Conservation (phyloP, 2,329 filamentous ascomycete genomes). For the Hortaea sp. region DNA sequence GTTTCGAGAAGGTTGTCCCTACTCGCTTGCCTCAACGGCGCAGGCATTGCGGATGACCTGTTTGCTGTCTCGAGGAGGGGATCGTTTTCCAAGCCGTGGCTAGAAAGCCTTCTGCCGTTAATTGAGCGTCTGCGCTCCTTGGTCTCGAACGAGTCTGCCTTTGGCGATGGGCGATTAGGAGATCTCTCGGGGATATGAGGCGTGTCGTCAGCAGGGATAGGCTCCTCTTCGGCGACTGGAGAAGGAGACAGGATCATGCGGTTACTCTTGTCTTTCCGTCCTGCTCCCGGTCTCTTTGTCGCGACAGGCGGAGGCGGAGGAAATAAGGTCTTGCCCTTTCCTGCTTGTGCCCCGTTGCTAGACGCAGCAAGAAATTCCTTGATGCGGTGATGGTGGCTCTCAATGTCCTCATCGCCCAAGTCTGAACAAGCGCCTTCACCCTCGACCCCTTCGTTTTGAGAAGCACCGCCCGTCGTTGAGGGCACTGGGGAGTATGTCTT, state of each 20-base stretch:
- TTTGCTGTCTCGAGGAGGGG: too few species aligned
- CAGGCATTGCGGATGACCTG: not conserved
- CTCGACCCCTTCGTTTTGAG: not conserved
- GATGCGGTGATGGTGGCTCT: constrained; percentile 1
- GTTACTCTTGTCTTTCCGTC: not conserved
- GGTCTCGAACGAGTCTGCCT: not conserved
- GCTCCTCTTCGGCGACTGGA: constrained; percentile 2
- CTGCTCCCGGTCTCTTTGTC: not conserved
- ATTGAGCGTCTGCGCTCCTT: constrained; percentile 1
- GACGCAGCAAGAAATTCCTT: constrained; percentile 2
- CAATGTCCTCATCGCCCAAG: constrained; percentile 2
- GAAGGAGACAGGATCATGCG: constrained; percentile 1
- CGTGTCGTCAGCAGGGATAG: not conserved
- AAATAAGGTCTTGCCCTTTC: not conserved
- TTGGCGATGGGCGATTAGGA: not conserved
- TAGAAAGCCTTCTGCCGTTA: not conserved
- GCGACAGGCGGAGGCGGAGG: constrained; percentile 2
- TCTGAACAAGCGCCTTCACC: not conserved
- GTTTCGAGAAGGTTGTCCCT: not conserved
- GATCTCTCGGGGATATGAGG: not conserved
- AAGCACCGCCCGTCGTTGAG: not conserved
- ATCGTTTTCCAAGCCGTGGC: not conserved
- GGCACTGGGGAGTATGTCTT: constrained; percentile 1
- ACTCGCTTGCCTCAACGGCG: not conserved
- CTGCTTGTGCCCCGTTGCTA: not conserved